Conservation (phyloP, 139 green algal genomes). For the Dunaliella primolecta region DNA sequence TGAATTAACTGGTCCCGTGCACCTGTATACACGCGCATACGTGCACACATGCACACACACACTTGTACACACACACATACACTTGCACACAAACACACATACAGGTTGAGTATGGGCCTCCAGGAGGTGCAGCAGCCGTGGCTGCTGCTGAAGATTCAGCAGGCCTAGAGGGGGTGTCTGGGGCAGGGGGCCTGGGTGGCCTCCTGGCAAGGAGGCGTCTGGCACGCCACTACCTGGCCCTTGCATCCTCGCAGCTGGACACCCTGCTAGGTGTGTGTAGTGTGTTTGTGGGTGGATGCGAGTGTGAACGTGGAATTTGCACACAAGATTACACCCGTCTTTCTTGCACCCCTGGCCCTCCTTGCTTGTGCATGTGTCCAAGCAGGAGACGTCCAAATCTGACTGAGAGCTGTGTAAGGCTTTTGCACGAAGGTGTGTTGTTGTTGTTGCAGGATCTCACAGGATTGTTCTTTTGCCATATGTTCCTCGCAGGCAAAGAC, state of each 20-base stretch:
- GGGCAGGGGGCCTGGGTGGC: neutral
- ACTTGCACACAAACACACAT: neutral
- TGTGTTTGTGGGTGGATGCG: neutral
- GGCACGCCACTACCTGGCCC: constrained; percentile 23
- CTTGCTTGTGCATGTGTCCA: neutral
- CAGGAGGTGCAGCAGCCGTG: constrained; percentile 13
- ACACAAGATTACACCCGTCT: too few species aligned
- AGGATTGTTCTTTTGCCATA: too few species aligned
- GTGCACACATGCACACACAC: neutral
- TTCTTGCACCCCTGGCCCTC: too few species aligned
- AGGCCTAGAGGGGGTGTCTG: neutral
- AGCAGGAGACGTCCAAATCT: neutral
- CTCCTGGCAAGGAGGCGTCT: constrained; percentile 26
- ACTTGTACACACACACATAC: neutral
- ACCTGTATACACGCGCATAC: neutral
- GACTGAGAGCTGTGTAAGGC: neutral
- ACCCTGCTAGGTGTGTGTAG: neutral
- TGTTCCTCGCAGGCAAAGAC: constrained; percentile 20
- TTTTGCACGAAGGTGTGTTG: neutral
- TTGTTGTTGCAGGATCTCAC: neutral
- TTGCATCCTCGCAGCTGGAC: constrained; percentile 28
- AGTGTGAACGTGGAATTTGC: neutral
- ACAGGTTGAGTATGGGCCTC: constrained; percentile 19
- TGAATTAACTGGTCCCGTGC: too few species aligned
- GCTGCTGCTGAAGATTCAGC: neutral